Conservation (phyloP, 2,329 filamentous ascomycete genomes). For the Emydomyces testavorans region DNA sequence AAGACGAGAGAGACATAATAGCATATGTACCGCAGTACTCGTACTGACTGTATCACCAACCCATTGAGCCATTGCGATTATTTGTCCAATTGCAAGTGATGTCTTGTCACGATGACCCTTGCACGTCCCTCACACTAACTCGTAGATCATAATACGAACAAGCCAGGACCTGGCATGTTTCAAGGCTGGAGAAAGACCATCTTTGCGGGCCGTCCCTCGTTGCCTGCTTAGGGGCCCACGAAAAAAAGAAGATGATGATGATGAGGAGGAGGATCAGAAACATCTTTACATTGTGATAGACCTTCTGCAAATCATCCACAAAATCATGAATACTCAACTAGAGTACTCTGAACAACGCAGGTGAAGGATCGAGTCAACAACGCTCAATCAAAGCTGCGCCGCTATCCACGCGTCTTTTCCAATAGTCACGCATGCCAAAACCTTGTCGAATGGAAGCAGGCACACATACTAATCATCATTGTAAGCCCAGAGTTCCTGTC, state of each 20-base stretch:
- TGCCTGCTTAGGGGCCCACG: not conserved
- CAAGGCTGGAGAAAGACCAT: not conserved
- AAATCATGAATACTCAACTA: too few species aligned
- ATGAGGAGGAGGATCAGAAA: not conserved
- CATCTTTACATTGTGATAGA: not conserved
- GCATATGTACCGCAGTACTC: too few species aligned
- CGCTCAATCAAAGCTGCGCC: too few species aligned
- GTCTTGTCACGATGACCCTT: not conserved
- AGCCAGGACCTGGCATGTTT: not conserved
- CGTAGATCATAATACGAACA: not conserved
- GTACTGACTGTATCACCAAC: too few species aligned
- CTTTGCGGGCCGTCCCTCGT: not conserved
- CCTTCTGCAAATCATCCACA: too few species aligned
- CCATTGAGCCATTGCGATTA: not conserved
- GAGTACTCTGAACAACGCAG: too few species aligned
- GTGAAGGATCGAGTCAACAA: too few species aligned
- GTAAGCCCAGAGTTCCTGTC: too few species aligned
- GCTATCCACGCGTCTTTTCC: not conserved
- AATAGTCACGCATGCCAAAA: not conserved
- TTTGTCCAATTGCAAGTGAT: not conserved
- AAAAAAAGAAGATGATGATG: not conserved
- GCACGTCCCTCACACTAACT: not conserved
- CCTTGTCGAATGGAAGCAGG: not conserved
- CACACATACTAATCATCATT: too few species aligned
- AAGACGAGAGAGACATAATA: too few species aligned